Percentiles rank a stretch among this genome's conserved stretches.
Conservation (phyloP, 2,329 filamentous ascomycete species). For the Botrytis fragariae region DNA sequence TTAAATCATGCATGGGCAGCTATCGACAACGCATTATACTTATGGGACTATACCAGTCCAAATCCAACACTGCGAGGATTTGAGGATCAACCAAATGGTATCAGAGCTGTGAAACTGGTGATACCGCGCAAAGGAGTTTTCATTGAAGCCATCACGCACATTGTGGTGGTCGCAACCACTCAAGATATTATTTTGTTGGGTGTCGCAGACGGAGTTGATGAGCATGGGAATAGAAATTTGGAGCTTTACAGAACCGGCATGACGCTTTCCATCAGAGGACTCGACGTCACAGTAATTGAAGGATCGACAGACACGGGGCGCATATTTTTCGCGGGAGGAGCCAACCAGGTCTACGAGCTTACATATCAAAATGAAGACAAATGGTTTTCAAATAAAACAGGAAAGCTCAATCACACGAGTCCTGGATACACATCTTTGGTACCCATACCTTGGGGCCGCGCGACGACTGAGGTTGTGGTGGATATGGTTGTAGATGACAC, state of each 20-base stretch:
- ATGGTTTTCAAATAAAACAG: slow-evolving; percentile 89
- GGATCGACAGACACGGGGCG: slow-evolving; percentile 77
- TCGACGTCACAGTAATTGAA: slow-evolving; percentile 74
- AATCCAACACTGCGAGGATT: slow-evolving; percentile 89
- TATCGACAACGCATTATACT: slow-evolving; percentile 91
- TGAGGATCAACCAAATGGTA: slow-evolving; percentile 83
- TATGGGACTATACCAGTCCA: slow-evolving; percentile 97
- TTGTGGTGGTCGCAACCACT: slow-evolving; percentile 85
- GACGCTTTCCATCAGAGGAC: slow-evolving; percentile 71
- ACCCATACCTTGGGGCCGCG: slow-evolving; percentile 47
- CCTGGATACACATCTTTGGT: slow-evolving; percentile 67
- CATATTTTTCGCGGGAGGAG: slow-evolving; percentile 86
- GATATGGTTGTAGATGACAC: slow-evolving; percentile 88
- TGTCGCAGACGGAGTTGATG: slow-evolving; percentile 64
- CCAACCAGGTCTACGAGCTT: slow-evolving; percentile 89
- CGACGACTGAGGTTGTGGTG: slow-evolving; percentile 61
- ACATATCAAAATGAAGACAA: slow-evolving; percentile 96
- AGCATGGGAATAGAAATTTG: slow-evolving; percentile 69
- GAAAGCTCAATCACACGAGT: slow-evolving; percentile 84
- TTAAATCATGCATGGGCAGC: slow-evolving; percentile 94
- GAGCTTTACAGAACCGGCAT: slow-evolving; percentile 87
- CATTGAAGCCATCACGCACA: slow-evolving; percentile 76
- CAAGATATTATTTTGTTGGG: slow-evolving; percentile 85
- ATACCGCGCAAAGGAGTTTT: slow-evolving; percentile 86
- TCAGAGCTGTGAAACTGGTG: slow-evolving; percentile 86